Base-by-base conservation (phyloP, 768 basidiomycete genomes). In the Boletus huronensis region DNA sequence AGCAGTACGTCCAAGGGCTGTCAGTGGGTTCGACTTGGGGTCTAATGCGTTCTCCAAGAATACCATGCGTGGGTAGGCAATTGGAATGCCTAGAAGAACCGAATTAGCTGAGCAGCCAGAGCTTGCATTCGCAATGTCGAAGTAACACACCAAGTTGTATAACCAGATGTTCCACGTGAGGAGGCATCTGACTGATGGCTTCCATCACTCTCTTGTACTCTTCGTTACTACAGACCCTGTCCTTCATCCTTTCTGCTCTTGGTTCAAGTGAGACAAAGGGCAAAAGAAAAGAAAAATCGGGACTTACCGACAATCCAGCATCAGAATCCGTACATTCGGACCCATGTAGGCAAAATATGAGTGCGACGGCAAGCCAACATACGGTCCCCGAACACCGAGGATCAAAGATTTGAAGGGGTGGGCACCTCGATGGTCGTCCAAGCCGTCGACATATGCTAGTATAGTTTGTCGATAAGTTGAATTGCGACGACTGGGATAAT, bases 61-160 rank as follows among this genome's bases (percentile, higher is more conserved):
- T 2, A 90, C 89, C 84, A 94, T 85, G 48, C 95, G 87, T 29
- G 96, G 96, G 67, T 98, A 98, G 5, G 92, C 92, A 57, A 93
- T 87, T 0, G 88, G 89, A 50, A 90, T 82, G 2, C 85, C 85
- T 86, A 50, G 14, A 38, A 48, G 39, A 35, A 35, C 13, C 23
- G 11, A 31, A 42, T 58, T 14, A 54, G 48, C 29, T 35, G 16
- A n/a, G 26, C 14, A 32, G 19, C 45, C 45, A 21, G 14, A 28
- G n/a, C n/a, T 29, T 43, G 39, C 31, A 7, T 47, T 32, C 13
- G 8, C 28, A 9, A 9, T 10, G 28, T 48, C 45, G 34, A 23
- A 50, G 23, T 3, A 6, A 56, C 60, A 39, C 64, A 81, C 95
- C 95, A 23, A 94, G 66, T 61, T 90, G 89, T 39, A 98, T 73